A percentile compares a stretch with the other conserved stretches of the same genome.
phyloP scores from a whole-genome alignment of 805 yeast genomes.

The Candida cerambycidarum region DNA sequence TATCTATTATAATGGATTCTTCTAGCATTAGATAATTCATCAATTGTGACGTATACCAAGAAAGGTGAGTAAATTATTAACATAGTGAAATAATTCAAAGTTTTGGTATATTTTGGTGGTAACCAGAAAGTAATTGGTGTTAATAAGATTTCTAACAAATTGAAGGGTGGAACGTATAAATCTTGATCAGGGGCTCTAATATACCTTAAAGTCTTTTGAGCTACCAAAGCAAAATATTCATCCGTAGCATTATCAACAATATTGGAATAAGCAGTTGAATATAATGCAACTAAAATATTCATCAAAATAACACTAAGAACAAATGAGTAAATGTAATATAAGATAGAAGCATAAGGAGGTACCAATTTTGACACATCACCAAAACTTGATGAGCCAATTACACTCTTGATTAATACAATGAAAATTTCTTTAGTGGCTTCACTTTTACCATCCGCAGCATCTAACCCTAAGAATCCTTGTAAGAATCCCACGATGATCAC shows the following conservation, averaged over 20 bases:
- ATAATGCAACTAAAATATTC: slow-evolving; percentile 82
- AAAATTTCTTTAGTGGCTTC: slow-evolving; percentile 70
- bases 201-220: slow-evolving; percentile 79
- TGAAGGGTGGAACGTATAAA: slow-evolving; percentile 83
- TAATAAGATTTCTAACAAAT: slow-evolving; percentile 59
- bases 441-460: slow-evolving; percentile 80
- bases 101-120: slow-evolving; percentile 30
- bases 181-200: slow-evolving; percentile 87
- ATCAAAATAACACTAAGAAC: slow-evolving; percentile 71
- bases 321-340: slow-evolving; percentile 77
- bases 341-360: slow-evolving; percentile 80
- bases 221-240: slow-evolving; percentile 81
- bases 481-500: slow-evolving; percentile 77
- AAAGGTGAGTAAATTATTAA: slow-evolving; percentile 66
- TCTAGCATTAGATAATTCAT: slow-evolving; percentile 66
- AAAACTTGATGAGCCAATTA: slow-evolving; percentile 74
- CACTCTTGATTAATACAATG: slow-evolving; percentile 64
- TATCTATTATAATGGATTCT: slow-evolving; percentile 70
- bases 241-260: slow-evolving; percentile 81
- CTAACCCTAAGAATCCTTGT: slow-evolving; percentile 85
- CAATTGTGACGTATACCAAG: slow-evolving; percentile 56
- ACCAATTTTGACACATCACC: slow-evolving; percentile 69
- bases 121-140: slow-evolving; percentile 35
- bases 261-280: slow-evolving; percentile 78
- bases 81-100: slow-evolving; percentile 59